Base-by-base conservation (phyloP, 1,139 yeast genomes). In the Hanseniaspora gamundiae region DNA sequence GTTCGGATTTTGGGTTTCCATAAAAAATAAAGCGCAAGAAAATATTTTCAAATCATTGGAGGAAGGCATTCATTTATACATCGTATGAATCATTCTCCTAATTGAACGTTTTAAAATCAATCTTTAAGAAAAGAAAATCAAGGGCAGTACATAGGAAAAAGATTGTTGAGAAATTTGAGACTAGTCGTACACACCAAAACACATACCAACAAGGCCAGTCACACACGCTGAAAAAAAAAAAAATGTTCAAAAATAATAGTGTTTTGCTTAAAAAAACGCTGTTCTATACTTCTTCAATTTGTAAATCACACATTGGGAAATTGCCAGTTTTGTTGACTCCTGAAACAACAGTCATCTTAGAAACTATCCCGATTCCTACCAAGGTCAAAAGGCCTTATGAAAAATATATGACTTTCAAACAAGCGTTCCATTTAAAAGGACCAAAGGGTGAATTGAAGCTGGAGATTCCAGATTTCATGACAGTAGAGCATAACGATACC, bases 401-500 rank as follows among this genome's bases (percentile, higher is more conserved):
- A 52, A 68, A 73, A 40, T 69, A 73, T 4, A 68, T 81, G 50
- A 65, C 65, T 31, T 68, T 87, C 48, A 76, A 83, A 44, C 74
- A 78, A 54, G 69, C 71, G 44, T 72, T 84, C 36, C 72, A 74
- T n/a, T 69, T 91, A 19, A 68, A 66, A 42, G 98, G 98, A 0
- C 97, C 97, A 16, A 75, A 73, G 53, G 97, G 97, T 9, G 64
- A 65, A 13, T 62, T 87, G 36, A 67, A 67, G 46, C 61, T 84
- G 39, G 76, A 76, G 16, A 68, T 87, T 13, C 95, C 97, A 1
- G 77, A 77, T 47, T 88, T 88, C 56, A 73, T 88, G 41, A 61
- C 67, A 2, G 51, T 83, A 6, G 47, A 50, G 6, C 47, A 48
- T 7, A 56, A 53, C 29, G 49, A 52, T 19, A 60, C 56, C n/a